These are phyloP conservation scores for Sphagnum magellanicum DNA, from an alignment of 228 moss, liverwort and hornwort genomes.

Conservation along the genomic window DNA sequence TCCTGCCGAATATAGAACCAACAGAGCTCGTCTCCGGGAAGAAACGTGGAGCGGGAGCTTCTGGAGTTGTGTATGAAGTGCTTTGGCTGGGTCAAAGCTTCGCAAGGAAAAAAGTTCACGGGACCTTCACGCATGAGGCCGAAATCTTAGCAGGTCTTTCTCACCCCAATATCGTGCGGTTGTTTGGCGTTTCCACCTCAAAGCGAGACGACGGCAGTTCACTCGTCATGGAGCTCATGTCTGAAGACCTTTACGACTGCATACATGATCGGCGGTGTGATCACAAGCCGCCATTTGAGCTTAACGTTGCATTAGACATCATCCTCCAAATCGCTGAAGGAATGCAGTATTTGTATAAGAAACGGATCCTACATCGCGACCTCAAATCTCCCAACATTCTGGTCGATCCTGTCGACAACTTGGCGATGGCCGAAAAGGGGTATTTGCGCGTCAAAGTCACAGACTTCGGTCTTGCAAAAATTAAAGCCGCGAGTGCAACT, in stretches of 20 bases:
- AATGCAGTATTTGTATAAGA: conserved; percentile 10
- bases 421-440: neutral
- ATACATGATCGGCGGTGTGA: neutral
- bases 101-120: conserved; percentile 7
- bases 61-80: conserved; percentile 2
- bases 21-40: neutral
- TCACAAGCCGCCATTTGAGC: neutral
- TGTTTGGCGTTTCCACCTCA: conserved; percentile 5
- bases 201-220: neutral
- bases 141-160: conserved; percentile 1
- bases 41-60: conserved; percentile 1
- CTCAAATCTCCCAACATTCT: conserved; percentile 9
- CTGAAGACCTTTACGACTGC: neutral
- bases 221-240: conserved; percentile 9
- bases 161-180: conserved; percentile 9
- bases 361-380: conserved; percentile 9
- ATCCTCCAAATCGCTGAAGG: conserved; percentile 9
- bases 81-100: neutral
- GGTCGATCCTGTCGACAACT: conserved; percentile 1
- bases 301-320: conserved; percentile 4
- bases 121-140: conserved; percentile 6
- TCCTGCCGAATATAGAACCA: too few relatives aligned
- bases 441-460: conserved; percentile 13
- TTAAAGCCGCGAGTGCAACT: neutral
- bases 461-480: conserved; percentile 12